Evolutionary conservation across 257 asterid species (phyloP).

Genomic region (Solanum peruvianum): DNA sequence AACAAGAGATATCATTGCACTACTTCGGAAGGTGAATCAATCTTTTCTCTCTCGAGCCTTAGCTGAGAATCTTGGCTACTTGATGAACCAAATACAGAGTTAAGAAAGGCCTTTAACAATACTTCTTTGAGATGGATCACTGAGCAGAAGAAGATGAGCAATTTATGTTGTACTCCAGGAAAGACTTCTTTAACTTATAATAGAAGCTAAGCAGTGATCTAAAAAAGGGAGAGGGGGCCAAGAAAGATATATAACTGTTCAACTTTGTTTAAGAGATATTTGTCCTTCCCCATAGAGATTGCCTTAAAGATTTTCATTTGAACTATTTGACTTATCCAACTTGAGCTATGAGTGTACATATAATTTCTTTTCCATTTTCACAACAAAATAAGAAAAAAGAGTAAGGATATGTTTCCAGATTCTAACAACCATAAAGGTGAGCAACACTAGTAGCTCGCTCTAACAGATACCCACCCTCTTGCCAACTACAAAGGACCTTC

Average conservation of each 20-base stretch:
- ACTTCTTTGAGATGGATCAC: neutral
- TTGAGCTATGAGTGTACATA: neutral
- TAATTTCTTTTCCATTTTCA: neutral
- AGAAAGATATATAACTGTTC: neutral
- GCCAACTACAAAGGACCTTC: neutral
- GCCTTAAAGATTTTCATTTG: neutral
- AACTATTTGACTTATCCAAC: neutral
- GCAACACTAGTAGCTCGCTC: neutral
- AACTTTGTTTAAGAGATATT: neutral
- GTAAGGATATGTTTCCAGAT: neutral
- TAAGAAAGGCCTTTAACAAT: neutral
- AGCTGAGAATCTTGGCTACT: neutral
- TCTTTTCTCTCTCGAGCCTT: neutral
- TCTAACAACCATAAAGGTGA: neutral
- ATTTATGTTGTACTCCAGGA: neutral
- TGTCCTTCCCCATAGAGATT: neutral
- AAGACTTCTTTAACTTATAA: neutral
- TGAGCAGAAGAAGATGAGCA: neutral
- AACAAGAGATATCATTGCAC: neutral
- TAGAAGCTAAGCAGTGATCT: neutral
- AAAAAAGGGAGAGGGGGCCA: neutral
- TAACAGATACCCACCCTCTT: neutral
- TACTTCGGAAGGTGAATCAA: neutral
- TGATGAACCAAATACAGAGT: neutral
- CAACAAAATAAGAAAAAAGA: neutral